Percentiles rank a stretch among this genome's conserved stretches.
Conservation (phyloP, 257 asterid species). For the Solanum bukasovii region DNA sequence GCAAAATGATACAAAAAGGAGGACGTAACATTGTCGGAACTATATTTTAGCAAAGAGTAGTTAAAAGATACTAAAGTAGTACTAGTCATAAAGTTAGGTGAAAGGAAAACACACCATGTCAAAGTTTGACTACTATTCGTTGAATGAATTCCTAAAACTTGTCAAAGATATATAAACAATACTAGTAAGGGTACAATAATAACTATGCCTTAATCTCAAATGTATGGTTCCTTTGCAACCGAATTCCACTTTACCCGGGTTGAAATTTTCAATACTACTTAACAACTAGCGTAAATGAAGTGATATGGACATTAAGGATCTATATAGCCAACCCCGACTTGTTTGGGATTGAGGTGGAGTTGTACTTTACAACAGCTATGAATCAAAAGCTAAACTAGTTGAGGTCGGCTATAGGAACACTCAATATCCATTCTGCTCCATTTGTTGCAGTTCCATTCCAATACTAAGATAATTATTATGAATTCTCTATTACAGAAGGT, state of each 20-base stretch:
- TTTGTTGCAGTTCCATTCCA: not conserved
- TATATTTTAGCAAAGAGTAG: not conserved
- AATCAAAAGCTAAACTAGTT: not conserved
- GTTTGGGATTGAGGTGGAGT: not conserved
- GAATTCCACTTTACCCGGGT: not conserved
- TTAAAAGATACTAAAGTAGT: not conserved
- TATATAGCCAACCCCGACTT: not conserved
- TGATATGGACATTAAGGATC: not conserved
- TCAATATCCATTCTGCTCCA: not conserved
- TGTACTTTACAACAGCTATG: not conserved
- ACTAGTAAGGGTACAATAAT: not conserved
- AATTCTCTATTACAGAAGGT: not conserved
- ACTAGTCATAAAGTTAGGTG: not conserved
- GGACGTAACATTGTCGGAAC: not conserved
- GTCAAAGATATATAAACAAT: not conserved
- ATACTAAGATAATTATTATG: not conserved
- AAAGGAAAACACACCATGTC: not conserved
- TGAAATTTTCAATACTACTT: not conserved
- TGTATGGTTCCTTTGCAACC: not conserved
- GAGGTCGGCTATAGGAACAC: not conserved
- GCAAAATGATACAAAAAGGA: not conserved
- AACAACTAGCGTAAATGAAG: not conserved
- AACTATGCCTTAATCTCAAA: not conserved
- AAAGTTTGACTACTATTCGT: not conserved
- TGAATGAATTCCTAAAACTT: not conserved